Base-by-base conservation (phyloP, 1,284 basidiomycete genomes). In the Trichosporon asahii region DNA sequence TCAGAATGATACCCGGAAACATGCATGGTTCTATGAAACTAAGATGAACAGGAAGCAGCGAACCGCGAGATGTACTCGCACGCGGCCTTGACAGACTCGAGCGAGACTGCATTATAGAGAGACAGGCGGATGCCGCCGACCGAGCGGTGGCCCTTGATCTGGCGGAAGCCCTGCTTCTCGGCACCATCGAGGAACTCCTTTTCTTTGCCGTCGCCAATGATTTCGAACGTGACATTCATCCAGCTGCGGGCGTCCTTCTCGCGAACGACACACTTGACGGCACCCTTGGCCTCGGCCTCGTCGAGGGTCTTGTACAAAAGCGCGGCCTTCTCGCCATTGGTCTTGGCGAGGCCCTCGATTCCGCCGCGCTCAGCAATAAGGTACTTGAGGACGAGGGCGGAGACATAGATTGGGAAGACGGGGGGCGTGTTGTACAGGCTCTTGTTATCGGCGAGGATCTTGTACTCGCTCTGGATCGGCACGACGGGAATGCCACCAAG, bases 361-460 rank as follows among this genome's bases (percentile, higher is more conserved):
- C 94, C 93, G 14, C 94, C 94, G 46, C 88, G 84, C 73, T 85
- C 82, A 75, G 86, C 82, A 25, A 86, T 74, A 80, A 92, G 90
- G 70, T 91, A 87, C 79, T 88, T 85, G 72, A 99, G 87, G 21
- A 98, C 95, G 63, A 99, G 86, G 2, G 92, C 92, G 3, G 92
- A 88, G 71, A 98, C 90, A 84, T 99, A 99, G 78, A 99, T 91
- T 69, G 94, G 85, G 80, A 99, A 90, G 76, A 94, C 93, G 1
- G 94, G 90, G 1, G 97, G 97, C 1, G 97, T 99, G 85, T 99
- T 98, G 85, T 95, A 93, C 83, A 99, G 85, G 76, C 91, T 95
- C 72, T 87, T 88, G 70, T 89, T 88, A 77, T 95, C 91, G 61
- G 90, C 89, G 70, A 93, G 87, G 46, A 88, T 90, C 84, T 94